Evolutionary conservation across 257 asterid genomes (phyloP).

Genomic region (Plantago elongata): DNA sequence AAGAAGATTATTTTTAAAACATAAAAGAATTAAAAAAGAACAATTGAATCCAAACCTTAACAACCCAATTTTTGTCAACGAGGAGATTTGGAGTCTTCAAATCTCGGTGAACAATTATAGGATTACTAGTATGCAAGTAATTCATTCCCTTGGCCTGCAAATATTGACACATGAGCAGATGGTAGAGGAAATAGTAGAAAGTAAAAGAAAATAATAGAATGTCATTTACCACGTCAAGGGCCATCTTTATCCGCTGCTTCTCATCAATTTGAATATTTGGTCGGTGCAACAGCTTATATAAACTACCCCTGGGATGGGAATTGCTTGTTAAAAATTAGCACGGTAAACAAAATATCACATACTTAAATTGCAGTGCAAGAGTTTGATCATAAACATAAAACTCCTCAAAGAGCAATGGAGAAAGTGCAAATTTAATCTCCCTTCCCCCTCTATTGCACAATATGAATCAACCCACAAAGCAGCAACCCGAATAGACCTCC

Average conservation of each 20-base stretch:
- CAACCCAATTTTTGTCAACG: conserved; percentile 93
- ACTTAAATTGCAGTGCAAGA: neutral
- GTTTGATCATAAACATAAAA: neutral
- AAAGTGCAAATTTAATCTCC: neutral
- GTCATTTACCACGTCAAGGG: conserved; percentile 82
- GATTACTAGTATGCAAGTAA: conserved; percentile 90
- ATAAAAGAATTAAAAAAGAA: neutral
- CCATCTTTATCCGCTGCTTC: conserved; percentile 82
- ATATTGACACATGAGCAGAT: conserved; percentile 11
- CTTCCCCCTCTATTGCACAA: too few species aligned
- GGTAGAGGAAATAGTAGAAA: conserved; percentile 18
- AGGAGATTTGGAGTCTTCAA: conserved; percentile 95
- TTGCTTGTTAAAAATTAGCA: conserved; percentile 13
- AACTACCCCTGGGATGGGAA: conserved; percentile 77
- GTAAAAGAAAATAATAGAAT: conserved; percentile 17
- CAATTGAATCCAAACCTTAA: conserved; percentile 53
- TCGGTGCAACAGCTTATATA: conserved; percentile 83
- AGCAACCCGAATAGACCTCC: too few species aligned
- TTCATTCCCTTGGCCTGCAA: conserved; percentile 99
- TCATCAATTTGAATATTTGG: conserved; percentile 76
- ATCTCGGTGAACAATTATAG: conserved; percentile 93
- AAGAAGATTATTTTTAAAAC: conserved; percentile 8
- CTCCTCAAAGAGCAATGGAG: neutral
- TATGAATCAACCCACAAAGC: too few species aligned
- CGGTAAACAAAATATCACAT: neutral